These are phyloP conservation scores for carrot (Daucus carota) DNA, from an alignment of 129 eudicot genomes.

Conservation along the genomic window DH1_v3.0 NC_030388.2:24538501-24539000, in stretches of 20 bases:
- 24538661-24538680: too few species aligned
- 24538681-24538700: neutral
- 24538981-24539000: constrained; percentile 31
- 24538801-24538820: neutral
- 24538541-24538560: neutral
- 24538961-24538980: constrained; percentile 30
- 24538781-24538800: neutral
- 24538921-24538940: constrained; percentile 32
- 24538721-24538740: neutral
- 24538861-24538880: constrained; percentile 2
- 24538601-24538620: neutral
- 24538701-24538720: too few species aligned
- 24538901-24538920: constrained; percentile 36
- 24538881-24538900: constrained; percentile 17
- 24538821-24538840: too few species aligned
- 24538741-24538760: neutral
- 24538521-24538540: neutral
- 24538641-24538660: neutral
- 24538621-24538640: neutral
- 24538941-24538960: constrained; percentile 28
- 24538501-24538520: neutral
- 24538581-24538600: neutral
- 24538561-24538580: neutral
- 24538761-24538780: neutral
- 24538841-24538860: neutral